These are phyloP conservation scores for Phytophthora cryptogea DNA, from an alignment of 352 stramenopile species.

Conservation along the genomic window DNA sequence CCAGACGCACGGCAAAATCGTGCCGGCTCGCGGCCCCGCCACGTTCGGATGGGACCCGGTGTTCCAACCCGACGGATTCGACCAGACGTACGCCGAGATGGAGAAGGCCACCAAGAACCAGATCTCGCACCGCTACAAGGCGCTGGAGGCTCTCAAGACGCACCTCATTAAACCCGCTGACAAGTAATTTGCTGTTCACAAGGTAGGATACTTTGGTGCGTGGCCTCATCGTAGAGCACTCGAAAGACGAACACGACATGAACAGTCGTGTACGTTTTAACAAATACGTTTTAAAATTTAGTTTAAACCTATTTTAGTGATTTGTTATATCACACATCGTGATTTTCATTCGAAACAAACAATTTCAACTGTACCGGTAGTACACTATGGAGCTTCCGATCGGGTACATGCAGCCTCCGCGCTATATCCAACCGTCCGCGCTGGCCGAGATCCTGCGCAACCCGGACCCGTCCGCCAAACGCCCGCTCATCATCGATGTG, in stretches of 20 bases:
- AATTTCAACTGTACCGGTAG: too few relatives aligned
- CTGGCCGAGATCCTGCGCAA: conserved; percentile 62
- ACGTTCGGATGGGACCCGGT: conserved; percentile 93
- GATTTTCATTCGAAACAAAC: neutral
- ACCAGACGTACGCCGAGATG: conserved; percentile 91
- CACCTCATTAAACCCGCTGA: conserved; percentile 37
- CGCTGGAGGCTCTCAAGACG: conserved; percentile 65
- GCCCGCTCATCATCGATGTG: conserved; percentile 74
- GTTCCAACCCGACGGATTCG: conserved; percentile 87
- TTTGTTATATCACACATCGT: conserved; percentile 8
- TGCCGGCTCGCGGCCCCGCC: conserved; percentile 84
- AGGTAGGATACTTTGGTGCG: neutral
- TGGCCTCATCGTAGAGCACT: conserved; percentile 8
- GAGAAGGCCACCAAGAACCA: conserved; percentile 90
- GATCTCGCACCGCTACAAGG: conserved; percentile 91
- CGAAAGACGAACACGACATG: conserved; percentile 7
- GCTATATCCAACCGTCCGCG: conserved; percentile 54
- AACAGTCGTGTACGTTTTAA: conserved; percentile 4
- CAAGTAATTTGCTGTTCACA: conserved; percentile 24
- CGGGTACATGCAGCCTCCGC: conserved; percentile 40
- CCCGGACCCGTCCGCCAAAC: conserved; percentile 25
- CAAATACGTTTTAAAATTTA: neutral
- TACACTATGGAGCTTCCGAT: conserved; percentile 28
- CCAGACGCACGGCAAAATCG: conserved; percentile 92
- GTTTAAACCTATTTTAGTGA: neutral